These are phyloP conservation scores for Xylariaceae sp. DNA, from an alignment of 2,329 filamentous ascomycete species.

Conservation along the genomic window DNA sequence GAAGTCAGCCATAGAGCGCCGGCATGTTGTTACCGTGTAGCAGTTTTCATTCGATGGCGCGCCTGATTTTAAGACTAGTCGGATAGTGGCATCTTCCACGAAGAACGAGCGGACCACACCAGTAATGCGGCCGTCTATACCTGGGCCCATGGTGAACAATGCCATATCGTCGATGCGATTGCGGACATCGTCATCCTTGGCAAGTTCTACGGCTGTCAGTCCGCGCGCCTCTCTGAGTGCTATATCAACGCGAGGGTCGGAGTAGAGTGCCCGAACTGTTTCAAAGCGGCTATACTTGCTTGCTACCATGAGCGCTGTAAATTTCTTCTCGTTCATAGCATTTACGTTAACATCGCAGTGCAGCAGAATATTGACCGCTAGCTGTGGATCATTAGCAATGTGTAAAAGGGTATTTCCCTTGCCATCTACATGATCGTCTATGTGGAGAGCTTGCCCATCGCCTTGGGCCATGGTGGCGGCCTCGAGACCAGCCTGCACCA, in stretches of 20 bases:
- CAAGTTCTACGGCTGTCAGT: conserved; percentile 88
- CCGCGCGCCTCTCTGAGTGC: conserved; percentile 79
- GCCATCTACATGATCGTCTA: conserved; percentile 86
- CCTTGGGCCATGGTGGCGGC: conserved; percentile 69
- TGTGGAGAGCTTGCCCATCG: conserved; percentile 72
- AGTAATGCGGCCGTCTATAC: conserved; percentile 74
- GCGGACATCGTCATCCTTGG: conserved; percentile 94
- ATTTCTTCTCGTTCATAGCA: conserved; percentile 87
- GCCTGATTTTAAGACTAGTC: conserved; percentile 89
- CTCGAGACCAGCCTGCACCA: conserved; percentile 78
- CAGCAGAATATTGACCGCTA: conserved; percentile 70
- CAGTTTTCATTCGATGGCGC: conserved; percentile 74
- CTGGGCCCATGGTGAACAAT: conserved; percentile 68
- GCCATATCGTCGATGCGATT: conserved; percentile 95
- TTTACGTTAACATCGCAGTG: conserved; percentile 94
- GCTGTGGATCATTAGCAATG: conserved; percentile 78
- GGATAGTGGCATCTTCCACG: conserved; percentile 90
- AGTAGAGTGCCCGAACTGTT: conserved; percentile 82
- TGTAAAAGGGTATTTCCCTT: conserved; percentile 96
- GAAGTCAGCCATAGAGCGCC: conserved; percentile 82
- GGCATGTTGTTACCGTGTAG: conserved; percentile 91
- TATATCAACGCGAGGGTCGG: conserved; percentile 80
- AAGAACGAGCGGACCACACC: conserved; percentile 94
- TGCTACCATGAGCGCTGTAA: conserved; percentile 94
- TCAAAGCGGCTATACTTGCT: conserved; percentile 97